A percentile compares a stretch with the other conserved stretches of the same genome.
These are phyloP conservation scores for Mercurialis annua DNA, from an alignment of 345 rosid genomes.

Conservation along the genomic window DNA sequence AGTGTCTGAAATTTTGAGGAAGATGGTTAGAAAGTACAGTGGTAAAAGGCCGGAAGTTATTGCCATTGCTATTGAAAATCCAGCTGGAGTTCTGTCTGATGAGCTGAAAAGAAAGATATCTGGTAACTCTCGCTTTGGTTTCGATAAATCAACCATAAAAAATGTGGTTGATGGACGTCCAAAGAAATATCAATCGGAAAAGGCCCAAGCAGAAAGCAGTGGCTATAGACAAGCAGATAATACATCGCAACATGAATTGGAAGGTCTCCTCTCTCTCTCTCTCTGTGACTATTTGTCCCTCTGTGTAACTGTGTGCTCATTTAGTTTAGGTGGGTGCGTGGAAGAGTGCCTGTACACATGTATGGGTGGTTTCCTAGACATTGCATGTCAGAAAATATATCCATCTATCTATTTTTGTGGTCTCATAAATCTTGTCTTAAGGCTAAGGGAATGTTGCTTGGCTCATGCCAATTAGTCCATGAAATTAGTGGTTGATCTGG, in stretches of 20 bases:
- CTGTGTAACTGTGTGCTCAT: not conserved
- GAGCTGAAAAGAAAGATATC: conserved; percentile 60
- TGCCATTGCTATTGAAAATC: conserved; percentile 75
- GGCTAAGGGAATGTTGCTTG: not conserved
- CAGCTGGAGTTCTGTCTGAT: conserved; percentile 66
- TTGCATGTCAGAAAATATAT: not conserved
- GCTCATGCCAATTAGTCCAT: not conserved
- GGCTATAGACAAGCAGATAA: conserved; percentile 22
- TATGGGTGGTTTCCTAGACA: not conserved
- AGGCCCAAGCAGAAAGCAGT: conserved; percentile 29
- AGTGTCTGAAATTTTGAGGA: conserved; percentile 77
- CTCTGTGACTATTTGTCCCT: not conserved
- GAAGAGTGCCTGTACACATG: not conserved
- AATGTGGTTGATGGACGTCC: conserved; percentile 42
- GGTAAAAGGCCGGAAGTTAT: conserved; percentile 95
- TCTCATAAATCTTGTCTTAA: not conserved
- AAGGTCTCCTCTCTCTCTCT: conserved; percentile 38
- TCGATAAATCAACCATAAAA: conserved; percentile 52
- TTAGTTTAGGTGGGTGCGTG: not conserved
- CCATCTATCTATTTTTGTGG: not conserved
- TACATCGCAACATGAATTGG: conserved; percentile 26
- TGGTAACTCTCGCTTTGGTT: conserved; percentile 55
- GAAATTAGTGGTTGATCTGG: not conserved
- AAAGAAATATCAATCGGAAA: conserved; percentile 37
- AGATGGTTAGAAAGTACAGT: conserved; percentile 92